Evolutionary conservation across 1,284 basidiomycete genomes (phyloP), one percentile per base, ranked within the genome.

Genomic region (Ceratobasidium sp.): DNA sequence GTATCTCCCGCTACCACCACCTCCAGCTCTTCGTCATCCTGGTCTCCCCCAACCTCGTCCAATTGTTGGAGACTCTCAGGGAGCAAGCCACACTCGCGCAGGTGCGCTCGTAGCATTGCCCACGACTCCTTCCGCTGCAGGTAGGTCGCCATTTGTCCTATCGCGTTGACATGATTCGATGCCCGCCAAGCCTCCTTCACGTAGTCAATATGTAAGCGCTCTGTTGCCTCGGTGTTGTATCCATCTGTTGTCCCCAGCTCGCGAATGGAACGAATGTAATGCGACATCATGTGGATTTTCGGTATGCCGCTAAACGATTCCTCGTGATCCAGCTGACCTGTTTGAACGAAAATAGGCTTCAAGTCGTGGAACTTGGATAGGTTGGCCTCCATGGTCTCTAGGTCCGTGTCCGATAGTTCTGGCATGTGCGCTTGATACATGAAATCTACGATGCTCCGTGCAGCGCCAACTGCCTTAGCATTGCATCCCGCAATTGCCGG

Each of bases 361-460:
- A 82, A 78, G 0, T 65, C 75, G 65, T 84, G 82, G 59, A 83
- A 84, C 0, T 36, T 31, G 0, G 33, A 2, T 1, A 82, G 78
- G 0, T 80, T 78, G 0, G 75, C 63, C 0, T 79, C 60, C 0
- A 84, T 65, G 0, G 59, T 50, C 0, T n/a, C 11, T 0, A 84
- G 80, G 0, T 82, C 81, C 6, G 9, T 7, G 6, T 33, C 56
- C 6, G 56, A 29, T 8, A 57, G 17, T 27, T 57, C 56, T 17
- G 24, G 56, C 27, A 29, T 27, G 19, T 64, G 71, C 14, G 71
- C 71, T 11, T 44, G 19, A 45, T 36, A 27, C 27, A 64, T 27
- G 36, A 73, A 63, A 56, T 73, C 69, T 19, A 73, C 8, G 15
- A 73, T 24, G 14, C 24, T 48, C 15, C 59, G 36, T 9, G 59